Conservation (phyloP, 805 yeast genomes). For the Hemisphaericaspora nanyangensis region DNA sequence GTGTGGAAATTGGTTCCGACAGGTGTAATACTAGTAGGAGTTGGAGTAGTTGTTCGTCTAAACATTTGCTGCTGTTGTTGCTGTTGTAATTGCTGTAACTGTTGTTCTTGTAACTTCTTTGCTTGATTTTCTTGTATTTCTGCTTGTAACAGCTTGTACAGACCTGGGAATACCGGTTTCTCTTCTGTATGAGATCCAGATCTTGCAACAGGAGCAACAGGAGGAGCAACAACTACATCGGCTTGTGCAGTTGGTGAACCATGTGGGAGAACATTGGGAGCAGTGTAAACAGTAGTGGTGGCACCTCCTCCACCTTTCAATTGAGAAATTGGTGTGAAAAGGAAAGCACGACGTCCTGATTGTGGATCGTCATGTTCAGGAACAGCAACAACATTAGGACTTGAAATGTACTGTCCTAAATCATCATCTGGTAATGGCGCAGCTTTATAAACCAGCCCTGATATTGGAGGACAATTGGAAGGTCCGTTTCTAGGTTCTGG, state of each 20-base stretch:
- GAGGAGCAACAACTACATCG: not conserved
- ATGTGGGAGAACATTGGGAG: conserved; percentile 11
- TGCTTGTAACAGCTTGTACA: conserved; percentile 10
- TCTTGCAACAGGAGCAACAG: not conserved
- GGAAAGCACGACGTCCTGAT: conserved; percentile 35
- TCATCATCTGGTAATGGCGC: conserved; percentile 78
- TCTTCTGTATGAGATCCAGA: conserved; percentile 1
- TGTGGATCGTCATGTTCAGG: conserved; percentile 37
- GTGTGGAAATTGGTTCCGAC: conserved; percentile 20
- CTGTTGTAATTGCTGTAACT: conserved; percentile 15
- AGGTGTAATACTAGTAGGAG: conserved; percentile 10
- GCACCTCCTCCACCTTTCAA: conserved; percentile 32
- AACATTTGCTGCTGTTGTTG: conserved; percentile 14
- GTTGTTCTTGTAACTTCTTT: conserved; percentile 14
- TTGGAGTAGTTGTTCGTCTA: conserved; percentile 13
- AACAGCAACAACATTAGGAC: conserved; percentile 36
- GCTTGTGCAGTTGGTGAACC: conserved; percentile 7
- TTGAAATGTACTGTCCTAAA: conserved; percentile 60
- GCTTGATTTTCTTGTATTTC: conserved; percentile 11
- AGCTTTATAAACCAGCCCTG: conserved; percentile 84
- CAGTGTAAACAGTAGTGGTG: conserved; percentile 17
- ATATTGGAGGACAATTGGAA: conserved; percentile 84
- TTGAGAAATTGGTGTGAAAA: conserved; percentile 44
- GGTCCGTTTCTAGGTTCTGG: conserved; percentile 83
- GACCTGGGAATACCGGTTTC: conserved; percentile 9